Percentiles rank a stretch among this genome's conserved stretches.
Conservation (phyloP, 78 protist genomes). For the Diacronema lutheri region DNA sequence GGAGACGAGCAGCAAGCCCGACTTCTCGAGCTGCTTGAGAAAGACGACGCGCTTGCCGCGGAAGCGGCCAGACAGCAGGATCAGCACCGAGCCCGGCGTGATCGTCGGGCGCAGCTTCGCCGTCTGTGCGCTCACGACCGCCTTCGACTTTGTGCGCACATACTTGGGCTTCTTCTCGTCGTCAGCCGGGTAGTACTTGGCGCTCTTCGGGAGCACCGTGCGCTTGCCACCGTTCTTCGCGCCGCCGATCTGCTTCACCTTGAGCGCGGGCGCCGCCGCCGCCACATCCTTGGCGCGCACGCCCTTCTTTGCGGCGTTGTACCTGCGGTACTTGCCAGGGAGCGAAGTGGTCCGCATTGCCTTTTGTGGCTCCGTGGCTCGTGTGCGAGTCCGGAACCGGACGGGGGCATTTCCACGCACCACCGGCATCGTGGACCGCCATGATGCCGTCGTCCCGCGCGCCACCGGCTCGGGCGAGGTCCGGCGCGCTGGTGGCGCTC, state of each 20-base stretch:
- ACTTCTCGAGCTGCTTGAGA: slow-evolving; percentile 82
- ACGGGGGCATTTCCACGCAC: too few relatives aligned
- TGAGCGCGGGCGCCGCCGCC: too few relatives aligned
- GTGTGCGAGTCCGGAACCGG: too few relatives aligned
- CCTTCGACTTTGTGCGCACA: neutral
- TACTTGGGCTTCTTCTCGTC: slow-evolving; percentile 2
- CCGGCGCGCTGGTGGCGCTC: too few relatives aligned
- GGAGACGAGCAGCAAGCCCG: slow-evolving; percentile 92
- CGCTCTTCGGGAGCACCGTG: neutral
- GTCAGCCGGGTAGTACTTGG: slow-evolving; percentile 38
- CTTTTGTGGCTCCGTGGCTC: too few relatives aligned
- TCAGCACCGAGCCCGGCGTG: slow-evolving; percentile 95
- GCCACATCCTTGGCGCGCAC: too few relatives aligned
- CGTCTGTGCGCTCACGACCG: neutral
- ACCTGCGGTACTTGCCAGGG: too few relatives aligned
- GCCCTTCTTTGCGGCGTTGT: too few relatives aligned
- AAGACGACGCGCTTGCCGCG: slow-evolving; percentile 93
- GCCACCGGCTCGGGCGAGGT: too few relatives aligned
- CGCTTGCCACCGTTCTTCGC: neutral
- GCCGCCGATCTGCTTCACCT: neutral
- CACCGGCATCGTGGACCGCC: too few relatives aligned
- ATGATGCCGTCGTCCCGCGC: too few relatives aligned
- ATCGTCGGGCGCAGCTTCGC: slow-evolving; percentile 79
- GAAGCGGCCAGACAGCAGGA: slow-evolving; percentile 94
- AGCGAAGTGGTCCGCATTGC: too few relatives aligned